Evolutionary conservation across 2,329 filamentous ascomycete species (phyloP).

Genomic region (Fusarium proliferatum): DNA sequence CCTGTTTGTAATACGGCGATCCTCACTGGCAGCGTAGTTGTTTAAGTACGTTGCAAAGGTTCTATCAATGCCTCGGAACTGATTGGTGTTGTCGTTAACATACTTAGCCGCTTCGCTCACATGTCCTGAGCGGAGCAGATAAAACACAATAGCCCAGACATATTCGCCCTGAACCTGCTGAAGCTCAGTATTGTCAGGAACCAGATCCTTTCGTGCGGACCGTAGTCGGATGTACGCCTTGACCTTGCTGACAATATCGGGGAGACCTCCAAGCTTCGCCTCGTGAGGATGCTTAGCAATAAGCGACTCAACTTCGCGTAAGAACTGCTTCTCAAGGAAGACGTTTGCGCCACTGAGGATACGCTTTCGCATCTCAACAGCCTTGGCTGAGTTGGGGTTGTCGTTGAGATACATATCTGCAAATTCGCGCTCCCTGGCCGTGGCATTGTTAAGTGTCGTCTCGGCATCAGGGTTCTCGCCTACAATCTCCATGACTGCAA

Average conservation of each 20-base stretch:
- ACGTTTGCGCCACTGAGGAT: conserved; percentile 83
- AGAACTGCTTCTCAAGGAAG: conserved; percentile 86
- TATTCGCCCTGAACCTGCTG: conserved; percentile 85
- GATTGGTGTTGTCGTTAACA: conserved; percentile 79
- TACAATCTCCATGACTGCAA: conserved; percentile 81
- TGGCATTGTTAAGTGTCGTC: conserved; percentile 68
- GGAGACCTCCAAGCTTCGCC: conserved; percentile 88
- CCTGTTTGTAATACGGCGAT: conserved; percentile 76
- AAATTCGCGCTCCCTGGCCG: conserved; percentile 80
- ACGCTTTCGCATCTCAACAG: conserved; percentile 77
- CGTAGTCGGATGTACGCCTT: conserved; percentile 90
- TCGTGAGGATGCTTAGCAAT: conserved; percentile 88
- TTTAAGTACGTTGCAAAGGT: conserved; percentile 90
- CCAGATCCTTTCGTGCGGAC: conserved; percentile 82
- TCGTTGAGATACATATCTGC: conserved; percentile 82
- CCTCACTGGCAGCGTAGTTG: conserved; percentile 80
- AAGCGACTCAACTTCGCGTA: conserved; percentile 78
- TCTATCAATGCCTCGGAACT: conserved; percentile 90
- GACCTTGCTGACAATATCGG: conserved; percentile 89
- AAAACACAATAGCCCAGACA: conserved; percentile 95
- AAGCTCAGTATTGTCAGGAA: conserved; percentile 81
- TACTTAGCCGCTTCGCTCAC: conserved; percentile 87
- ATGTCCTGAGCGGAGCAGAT: conserved; percentile 86
- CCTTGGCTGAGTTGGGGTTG: conserved; percentile 70
- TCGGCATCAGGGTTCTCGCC: conserved; percentile 74